Percentiles rank a stretch among this genome's conserved stretches.
phyloP scores from a whole-genome alignment of 306 rosid species.

The Glycyrrhiza uralensis region DNA sequence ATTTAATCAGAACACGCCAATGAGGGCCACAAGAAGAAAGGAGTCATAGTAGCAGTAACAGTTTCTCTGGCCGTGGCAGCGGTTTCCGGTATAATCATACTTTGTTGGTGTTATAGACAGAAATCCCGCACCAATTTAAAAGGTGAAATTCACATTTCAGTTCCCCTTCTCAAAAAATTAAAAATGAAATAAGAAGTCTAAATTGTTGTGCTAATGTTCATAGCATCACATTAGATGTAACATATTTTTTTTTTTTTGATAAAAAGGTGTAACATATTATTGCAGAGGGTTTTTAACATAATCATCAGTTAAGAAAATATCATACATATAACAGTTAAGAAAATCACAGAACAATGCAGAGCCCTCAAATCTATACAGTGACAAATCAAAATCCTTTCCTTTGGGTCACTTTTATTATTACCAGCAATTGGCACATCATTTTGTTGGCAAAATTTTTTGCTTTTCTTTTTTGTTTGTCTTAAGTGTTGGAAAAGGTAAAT shows the following conservation, averaged over 20 bases:
- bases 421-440: neutral
- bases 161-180: neutral
- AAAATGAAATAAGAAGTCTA: neutral
- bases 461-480: neutral
- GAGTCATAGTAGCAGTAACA: constrained; percentile 13
- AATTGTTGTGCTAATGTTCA: neutral
- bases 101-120: constrained; percentile 21
- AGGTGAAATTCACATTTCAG: constrained; percentile 21
- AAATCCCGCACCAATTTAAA: constrained; percentile 5
- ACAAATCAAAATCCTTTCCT: too few species aligned
- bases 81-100: constrained; percentile 7
- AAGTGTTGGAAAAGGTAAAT: neutral
- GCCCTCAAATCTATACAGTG: too few species aligned
- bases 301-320: too few species aligned
- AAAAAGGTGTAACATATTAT: too few species aligned
- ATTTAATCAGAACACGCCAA: constrained; percentile 13
- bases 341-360: too few species aligned
- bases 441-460: neutral
- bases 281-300: too few species aligned
- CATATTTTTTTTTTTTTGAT: too few species aligned
- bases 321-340: too few species aligned
- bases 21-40: constrained; percentile 26
- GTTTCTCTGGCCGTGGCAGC: constrained; percentile 10
- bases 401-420: neutral
- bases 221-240: neutral